Evolutionary conservation across 2,329 filamentous ascomycete species (phyloP).

Genomic region (Diaporthe vexans): DNA sequence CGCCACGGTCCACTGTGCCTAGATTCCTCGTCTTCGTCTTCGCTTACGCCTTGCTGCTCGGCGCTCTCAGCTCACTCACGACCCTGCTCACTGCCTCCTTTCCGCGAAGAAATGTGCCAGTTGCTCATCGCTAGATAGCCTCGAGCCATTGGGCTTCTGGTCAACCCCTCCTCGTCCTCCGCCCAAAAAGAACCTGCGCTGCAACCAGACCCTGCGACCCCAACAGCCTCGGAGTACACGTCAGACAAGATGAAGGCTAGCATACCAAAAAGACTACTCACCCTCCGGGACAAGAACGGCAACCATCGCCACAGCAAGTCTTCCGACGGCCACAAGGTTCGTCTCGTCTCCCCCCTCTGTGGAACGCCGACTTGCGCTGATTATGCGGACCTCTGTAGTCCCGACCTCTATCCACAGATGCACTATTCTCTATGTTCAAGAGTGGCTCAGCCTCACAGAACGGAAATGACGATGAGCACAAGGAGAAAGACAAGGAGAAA

Average conservation of each 20-base stretch:
- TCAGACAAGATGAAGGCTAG: constrained; percentile 64
- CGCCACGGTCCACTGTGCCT: constrained; percentile 47
- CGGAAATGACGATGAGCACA: constrained; percentile 68
- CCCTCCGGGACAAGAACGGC: constrained; percentile 75
- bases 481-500: constrained; percentile 65
- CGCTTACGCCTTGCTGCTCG: background rate
- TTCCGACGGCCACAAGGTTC: constrained; percentile 67
- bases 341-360: constrained; percentile 42
- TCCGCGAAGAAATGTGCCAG: constrained; percentile 40
- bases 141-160: constrained; percentile 44
- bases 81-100: background rate
- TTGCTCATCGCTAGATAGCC: constrained; percentile 40
- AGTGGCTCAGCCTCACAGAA: constrained; percentile 69
- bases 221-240: constrained; percentile 17
- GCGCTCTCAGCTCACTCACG: background rate
- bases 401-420: constrained; percentile 68
- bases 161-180: constrained; percentile 33
- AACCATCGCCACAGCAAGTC: constrained; percentile 68
- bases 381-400: constrained; percentile 53
- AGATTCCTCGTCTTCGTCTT: background rate
- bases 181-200: constrained; percentile 23
- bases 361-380: constrained; percentile 40
- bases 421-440: constrained; percentile 75
- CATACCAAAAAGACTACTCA: constrained; percentile 76
- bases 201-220: constrained; percentile 15